Base-by-base conservation (phyloP, 2,329 filamentous ascomycete species). In the Parascedosporium putredinis region DNA sequence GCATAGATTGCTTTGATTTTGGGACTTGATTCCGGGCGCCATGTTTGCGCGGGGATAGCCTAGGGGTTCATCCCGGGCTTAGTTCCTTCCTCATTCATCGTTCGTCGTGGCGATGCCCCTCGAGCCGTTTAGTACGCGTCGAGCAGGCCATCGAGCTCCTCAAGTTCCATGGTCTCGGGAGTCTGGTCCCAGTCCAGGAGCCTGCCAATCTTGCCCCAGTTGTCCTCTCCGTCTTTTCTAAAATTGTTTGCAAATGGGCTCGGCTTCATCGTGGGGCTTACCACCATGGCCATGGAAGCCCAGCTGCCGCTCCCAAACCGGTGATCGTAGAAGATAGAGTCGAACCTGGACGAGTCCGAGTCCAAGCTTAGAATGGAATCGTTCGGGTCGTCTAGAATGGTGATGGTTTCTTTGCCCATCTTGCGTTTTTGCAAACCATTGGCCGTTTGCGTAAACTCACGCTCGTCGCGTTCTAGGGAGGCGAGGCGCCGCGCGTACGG, bases 401-500 rank as follows among this genome's bases (percentile, higher is more conserved):
- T 54, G 14, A 60, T 55, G 8, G 53, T 49, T 36, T 71, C 70
- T 24, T 74, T 72, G 42, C 64, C 73, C 20, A 81, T 69, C 59
- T 82, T 83, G 53, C 77, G 71, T 62, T 79, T 81, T 59, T 80
- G 87, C 58, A 97, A 78, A 45, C 84, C 88, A 57, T 88, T 87
- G 14, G 93, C 93, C 1, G 90, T 97, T 67, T 95, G 88, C 5
- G 91, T 96, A 62, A 98, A 98, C 66, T 97, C 93, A 61, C 86
- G 87, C 72, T 97, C 91, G 58, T 97, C 91, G 59, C 86, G 88
- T 69, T 97, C 91, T 33, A 97, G 74, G 14, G 88, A 47, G 91
- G 90, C 55, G 88, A 93, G 22, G 85, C 81, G n/a, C 84, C 85
- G 52, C 86, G 81, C 52, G 64, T 59, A 56, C 68, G 61, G 59